Conservation (phyloP, 306 rosid species). For the Benincasa hispida region DNA sequence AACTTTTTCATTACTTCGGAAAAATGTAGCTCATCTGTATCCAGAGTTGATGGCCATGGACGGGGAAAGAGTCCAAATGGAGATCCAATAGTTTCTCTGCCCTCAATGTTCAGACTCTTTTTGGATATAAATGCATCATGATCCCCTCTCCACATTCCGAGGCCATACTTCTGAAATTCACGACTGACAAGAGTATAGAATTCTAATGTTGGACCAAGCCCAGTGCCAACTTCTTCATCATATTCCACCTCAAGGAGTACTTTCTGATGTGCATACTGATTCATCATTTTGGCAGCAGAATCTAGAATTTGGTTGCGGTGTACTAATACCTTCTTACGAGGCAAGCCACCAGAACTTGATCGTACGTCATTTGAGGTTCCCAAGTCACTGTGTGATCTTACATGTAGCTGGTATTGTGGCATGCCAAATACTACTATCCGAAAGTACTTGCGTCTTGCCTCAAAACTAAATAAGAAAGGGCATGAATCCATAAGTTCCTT, state of each 20-base stretch:
- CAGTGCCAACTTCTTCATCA: slow-evolving; percentile 95
- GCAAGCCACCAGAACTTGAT: slow-evolving; percentile 28
- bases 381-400: slow-evolving; percentile 32
- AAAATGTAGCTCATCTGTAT: slow-evolving; percentile 34
- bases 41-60: slow-evolving; percentile 50
- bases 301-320: slow-evolving; percentile 53
- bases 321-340: slow-evolving; percentile 77
- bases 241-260: slow-evolving; percentile 86
- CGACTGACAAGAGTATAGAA: slow-evolving; percentile 88
- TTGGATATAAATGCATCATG: slow-evolving; percentile 19
- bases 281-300: slow-evolving; percentile 92
- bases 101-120: slow-evolving; percentile 24
- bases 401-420: slow-evolving; percentile 30
- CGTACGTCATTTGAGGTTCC: slow-evolving; percentile 40
- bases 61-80: slow-evolving; percentile 76
- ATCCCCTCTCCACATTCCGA: slow-evolving; percentile 90
- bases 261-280: slow-evolving; percentile 50
- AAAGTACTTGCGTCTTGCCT: slow-evolving; percentile 86
- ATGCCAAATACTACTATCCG: slow-evolving; percentile 68
- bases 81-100: slow-evolving; percentile 24
- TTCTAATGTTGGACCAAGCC: slow-evolving; percentile 97
- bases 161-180: slow-evolving; percentile 70
- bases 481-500: slow-evolving; percentile 62
- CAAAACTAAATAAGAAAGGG: slow-evolving; percentile 80
- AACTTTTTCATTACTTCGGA: slow-evolving; percentile 56